Conservation (phyloP, 1,284 basidiomycete genomes). For the Mycosarcoma maydis region DNA sequence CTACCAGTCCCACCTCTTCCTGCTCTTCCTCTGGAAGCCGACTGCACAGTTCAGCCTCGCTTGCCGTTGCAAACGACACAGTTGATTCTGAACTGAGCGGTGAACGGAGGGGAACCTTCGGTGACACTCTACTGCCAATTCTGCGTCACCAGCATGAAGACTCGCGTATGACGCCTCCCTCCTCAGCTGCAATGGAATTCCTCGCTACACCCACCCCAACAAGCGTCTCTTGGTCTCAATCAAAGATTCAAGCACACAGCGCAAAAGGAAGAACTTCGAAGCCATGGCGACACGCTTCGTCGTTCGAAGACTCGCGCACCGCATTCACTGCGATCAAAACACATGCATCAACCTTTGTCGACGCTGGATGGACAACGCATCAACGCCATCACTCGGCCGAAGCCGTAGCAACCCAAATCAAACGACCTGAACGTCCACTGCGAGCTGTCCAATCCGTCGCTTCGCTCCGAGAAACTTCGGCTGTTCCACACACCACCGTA, state of each 20-base stretch:
- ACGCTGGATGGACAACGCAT: constrained; percentile 3
- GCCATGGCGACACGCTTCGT: constrained; percentile 4
- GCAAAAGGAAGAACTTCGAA: too few relatives aligned
- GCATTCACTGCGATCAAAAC: too few relatives aligned
- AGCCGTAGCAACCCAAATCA: too few relatives aligned
- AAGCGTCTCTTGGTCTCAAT: background rate
- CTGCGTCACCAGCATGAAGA: background rate
- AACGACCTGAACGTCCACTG: too few relatives aligned
- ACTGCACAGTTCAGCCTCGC: too few relatives aligned
- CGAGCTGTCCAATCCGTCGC: constrained; percentile 7
- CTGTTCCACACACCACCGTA: too few relatives aligned
- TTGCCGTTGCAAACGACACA: background rate
- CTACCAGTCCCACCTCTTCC: too few relatives aligned
- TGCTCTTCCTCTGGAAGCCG: too few relatives aligned
- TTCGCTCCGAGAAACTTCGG: constrained; percentile 16
- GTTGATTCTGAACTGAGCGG: background rate
- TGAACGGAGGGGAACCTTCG: constrained; percentile 13
- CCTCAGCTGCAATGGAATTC: constrained; percentile 23
- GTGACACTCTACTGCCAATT: background rate
- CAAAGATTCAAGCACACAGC: too few relatives aligned
- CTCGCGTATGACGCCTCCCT: constrained; percentile 1
- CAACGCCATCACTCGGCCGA: constrained; percentile 22
- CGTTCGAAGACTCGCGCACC: constrained; percentile 11
- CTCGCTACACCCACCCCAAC: constrained; percentile 7
- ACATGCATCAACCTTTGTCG: too few relatives aligned